Conservation (phyloP, 1,284 basidiomycete species). For the Cutaneotrichosporon daszewskae region DNA sequence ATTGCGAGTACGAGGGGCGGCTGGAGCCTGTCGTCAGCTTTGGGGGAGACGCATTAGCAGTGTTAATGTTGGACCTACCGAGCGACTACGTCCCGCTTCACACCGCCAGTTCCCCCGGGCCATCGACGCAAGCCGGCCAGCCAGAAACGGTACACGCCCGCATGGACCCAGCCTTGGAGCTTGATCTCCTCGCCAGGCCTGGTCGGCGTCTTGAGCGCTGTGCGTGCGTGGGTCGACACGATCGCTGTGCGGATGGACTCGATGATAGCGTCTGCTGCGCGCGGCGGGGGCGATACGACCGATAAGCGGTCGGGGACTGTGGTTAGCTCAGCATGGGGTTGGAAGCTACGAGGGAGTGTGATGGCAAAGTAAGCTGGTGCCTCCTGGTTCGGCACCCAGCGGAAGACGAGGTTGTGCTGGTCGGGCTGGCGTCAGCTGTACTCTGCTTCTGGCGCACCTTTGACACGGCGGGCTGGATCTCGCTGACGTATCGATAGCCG, state of each 20-base stretch:
- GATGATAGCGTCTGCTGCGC: slow-evolving; percentile 27
- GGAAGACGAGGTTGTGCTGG: slow-evolving; percentile 37
- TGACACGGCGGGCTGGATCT: slow-evolving; percentile 25
- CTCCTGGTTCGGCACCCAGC: slow-evolving; percentile 15
- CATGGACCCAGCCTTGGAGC: slow-evolving; percentile 40
- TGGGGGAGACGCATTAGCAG: not conserved
- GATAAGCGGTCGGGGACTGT: slow-evolving; percentile 42
- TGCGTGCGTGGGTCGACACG: not conserved
- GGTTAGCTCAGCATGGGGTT: not conserved
- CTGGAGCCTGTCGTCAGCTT: slow-evolving; percentile 25
- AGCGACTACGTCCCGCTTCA: slow-evolving; percentile 26
- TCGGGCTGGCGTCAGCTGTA: slow-evolving; percentile 24
- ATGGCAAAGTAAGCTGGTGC: slow-evolving; percentile 42
- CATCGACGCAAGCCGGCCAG: slow-evolving; percentile 37
- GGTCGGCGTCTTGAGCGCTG: not conserved
- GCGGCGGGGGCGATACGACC: slow-evolving; percentile 34
- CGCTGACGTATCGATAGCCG: slow-evolving; percentile 31
- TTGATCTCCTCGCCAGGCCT: slow-evolving; percentile 24
- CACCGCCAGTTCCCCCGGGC: slow-evolving; percentile 17
- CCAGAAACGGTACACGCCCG: slow-evolving; percentile 43
- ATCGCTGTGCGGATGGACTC: slow-evolving; percentile 34
- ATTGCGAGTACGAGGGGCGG: slow-evolving; percentile 30
- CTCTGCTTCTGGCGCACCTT: slow-evolving; percentile 19
- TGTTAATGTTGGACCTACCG: slow-evolving; percentile 22
- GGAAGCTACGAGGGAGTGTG: slow-evolving; percentile 35